Base-by-base conservation (phyloP, 1,284 basidiomycete species). In the Ustilago shanxiensis region DNA sequence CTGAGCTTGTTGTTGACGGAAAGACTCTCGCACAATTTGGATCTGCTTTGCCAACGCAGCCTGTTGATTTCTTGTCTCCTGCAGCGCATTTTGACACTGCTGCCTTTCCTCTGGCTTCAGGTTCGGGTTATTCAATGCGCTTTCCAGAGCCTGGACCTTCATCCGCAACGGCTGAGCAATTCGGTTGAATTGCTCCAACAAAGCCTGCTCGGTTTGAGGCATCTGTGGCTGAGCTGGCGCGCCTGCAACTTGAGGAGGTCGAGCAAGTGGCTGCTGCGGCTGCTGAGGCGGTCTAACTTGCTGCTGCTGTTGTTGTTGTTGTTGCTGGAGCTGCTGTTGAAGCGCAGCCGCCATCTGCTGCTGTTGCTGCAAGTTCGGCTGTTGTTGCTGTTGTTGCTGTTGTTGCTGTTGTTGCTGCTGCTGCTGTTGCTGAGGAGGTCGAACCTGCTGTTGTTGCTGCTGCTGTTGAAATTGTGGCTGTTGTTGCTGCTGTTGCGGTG, bases 151-250 rank as follows among this genome's bases (percentile, higher is more conserved):
- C 29, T 77, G 70, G 24, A 79, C 77, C 49, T 82, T 82, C 62
- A 78, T 68, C 45, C 72, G 58, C 8, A 81, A 59, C n/a, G 79
- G 79, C 24, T 80, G 76, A 22, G 79, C 77, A 58, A 80, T 69
- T 13, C 75, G 72, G 52, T 83, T 80, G 58, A 83, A 81, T 44
- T 81, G 79, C 58, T 81, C 79, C 61, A 81, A 56, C 18, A 81
- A 58, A 45, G 75, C 74, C 14, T 77, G 75, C 62, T 83, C 79
- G 18, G 70, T 75, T n/a, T 75, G 73, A 3, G 77, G 79, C 3
- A 77, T 57, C 33, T 75, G 72, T 2, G 66, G 72, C 51, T 73
- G 67, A 10, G 28, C 63, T 24, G 60, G 56, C 26, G 52, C 62
- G 39, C 66, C 66, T 29, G 52, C 28, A 26, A 28, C 66, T 35